Percentiles rank a stretch among this genome's conserved stretches.
Evolutionary conservation across 1,284 basidiomycete genomes (phyloP).

Genomic region (Flammula alnicola): DNA sequence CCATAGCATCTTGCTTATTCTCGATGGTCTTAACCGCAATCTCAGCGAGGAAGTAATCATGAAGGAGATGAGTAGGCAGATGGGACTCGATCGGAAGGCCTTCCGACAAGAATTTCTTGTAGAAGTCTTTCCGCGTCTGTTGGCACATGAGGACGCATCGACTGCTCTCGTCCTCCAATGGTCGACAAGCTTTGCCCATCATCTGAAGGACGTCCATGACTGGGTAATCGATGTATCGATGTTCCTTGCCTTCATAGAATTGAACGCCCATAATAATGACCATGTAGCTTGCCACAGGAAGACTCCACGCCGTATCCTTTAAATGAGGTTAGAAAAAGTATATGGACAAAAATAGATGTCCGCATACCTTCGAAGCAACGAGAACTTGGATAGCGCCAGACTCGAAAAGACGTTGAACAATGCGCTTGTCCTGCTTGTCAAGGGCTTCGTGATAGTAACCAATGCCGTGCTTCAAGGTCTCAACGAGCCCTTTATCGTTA

Average conservation of each 20-base stretch:
- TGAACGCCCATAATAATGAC: constrained; percentile 99
- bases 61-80: constrained; percentile 82
- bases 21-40: constrained; percentile 99
- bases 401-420: constrained; percentile 93
- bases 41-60: constrained; percentile 98
- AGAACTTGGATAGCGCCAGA: constrained; percentile 95
- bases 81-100: constrained; percentile 98
- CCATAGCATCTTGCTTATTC: constrained; percentile 97
- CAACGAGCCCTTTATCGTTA: constrained; percentile 82
- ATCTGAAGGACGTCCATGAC: constrained; percentile 98
- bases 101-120: constrained; percentile 98
- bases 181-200: constrained; percentile 96
- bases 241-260: constrained; percentile 93
- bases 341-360: background rate
- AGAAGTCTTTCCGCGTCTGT: constrained; percentile 95
- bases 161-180: constrained; percentile 83
- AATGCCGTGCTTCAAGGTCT: constrained; percentile 89
- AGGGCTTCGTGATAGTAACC: constrained; percentile 97
- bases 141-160: constrained; percentile 97
- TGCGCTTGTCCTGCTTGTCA: constrained; percentile 88
- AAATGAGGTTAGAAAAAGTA: constrained; percentile 4
- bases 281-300: constrained; percentile 94
- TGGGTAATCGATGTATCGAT: constrained; percentile 97
- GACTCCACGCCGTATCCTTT: constrained; percentile 96
- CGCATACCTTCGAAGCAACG: constrained; percentile 85